phyloP scores from a whole-genome alignment of 2,329 filamentous ascomycete species.

The Dichotomopilus funicola region DNA sequence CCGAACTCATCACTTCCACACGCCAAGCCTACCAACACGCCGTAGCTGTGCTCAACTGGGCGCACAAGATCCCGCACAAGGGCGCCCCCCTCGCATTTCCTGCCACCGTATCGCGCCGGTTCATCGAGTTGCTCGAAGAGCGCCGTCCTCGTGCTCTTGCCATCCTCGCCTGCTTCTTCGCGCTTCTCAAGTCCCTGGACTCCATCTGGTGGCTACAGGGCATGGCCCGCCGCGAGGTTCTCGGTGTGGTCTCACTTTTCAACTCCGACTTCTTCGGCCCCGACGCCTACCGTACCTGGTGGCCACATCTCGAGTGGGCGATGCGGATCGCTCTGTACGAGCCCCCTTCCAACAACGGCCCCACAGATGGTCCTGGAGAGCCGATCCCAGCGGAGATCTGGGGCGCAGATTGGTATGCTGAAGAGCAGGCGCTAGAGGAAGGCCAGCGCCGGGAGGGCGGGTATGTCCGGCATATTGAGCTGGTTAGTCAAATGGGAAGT shows the following conservation, averaged over 20 bases:
- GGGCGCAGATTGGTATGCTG: constrained; percentile 46
- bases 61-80: constrained; percentile 53
- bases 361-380: constrained; percentile 12
- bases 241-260: constrained; percentile 55
- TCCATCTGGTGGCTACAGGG: constrained; percentile 64
- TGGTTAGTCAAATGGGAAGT: constrained; percentile 36
- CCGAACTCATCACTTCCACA: constrained; percentile 30
- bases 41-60: constrained; percentile 61
- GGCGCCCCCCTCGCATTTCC: constrained; percentile 57
- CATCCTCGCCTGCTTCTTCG: constrained; percentile 61
- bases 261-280: constrained; percentile 44
- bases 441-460: constrained; percentile 23
- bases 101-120: constrained; percentile 56
- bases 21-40: constrained; percentile 56
- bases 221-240: constrained; percentile 58
- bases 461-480: constrained; percentile 41
- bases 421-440: constrained; percentile 33
- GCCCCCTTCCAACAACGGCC: constrained; percentile 23
- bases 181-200: constrained; percentile 55
- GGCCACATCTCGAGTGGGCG: constrained; percentile 56
- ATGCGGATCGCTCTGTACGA: constrained; percentile 54
- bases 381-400: constrained; percentile 51
- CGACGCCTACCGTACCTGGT: constrained; percentile 43
- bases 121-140: constrained; percentile 52
- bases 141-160: constrained; percentile 55